Percentiles rank a stretch among this genome's conserved stretches.
Conservation (phyloP, 768 basidiomycete genomes). For the Cystobasidium ongulense region DNA sequence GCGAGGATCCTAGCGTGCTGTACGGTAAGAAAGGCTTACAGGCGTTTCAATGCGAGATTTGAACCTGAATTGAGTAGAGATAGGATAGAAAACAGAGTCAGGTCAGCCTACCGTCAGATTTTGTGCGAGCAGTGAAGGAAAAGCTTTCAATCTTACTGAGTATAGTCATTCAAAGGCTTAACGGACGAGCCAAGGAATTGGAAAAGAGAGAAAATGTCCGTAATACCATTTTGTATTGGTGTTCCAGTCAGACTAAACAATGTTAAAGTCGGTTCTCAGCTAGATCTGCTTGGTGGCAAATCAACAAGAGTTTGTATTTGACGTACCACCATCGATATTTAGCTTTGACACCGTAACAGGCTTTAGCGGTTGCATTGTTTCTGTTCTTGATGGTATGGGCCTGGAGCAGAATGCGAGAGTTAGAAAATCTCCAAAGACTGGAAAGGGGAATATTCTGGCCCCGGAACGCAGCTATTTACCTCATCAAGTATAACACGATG, state of each 20-base stretch:
- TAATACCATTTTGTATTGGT: constrained; percentile 66
- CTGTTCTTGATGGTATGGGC: constrained; percentile 90
- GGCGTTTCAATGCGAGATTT: constrained; percentile 69
- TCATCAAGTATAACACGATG: constrained; percentile 75
- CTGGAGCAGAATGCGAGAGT: no score
- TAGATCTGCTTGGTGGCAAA: background rate
- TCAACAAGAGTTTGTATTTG: background rate
- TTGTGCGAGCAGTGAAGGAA: background rate
- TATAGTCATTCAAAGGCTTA: constrained; percentile 70
- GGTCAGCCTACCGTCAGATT: no score
- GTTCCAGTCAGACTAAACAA: background rate
- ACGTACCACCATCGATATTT: constrained; percentile 69
- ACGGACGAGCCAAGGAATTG: constrained; percentile 65
- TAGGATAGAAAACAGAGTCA: background rate
- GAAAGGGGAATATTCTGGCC: background rate
- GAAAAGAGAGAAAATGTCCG: constrained; percentile 79
- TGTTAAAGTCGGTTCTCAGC: background rate
- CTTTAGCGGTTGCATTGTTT: constrained; percentile 63
- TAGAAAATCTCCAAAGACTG: no score
- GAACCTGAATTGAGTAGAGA: constrained; percentile 48
- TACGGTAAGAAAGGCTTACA: constrained; percentile 54
- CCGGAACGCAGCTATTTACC: no score
- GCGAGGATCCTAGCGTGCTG: constrained; percentile 4
- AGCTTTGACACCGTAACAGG: constrained; percentile 65
- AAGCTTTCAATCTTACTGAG: constrained; percentile 42